phyloP scores from a whole-genome alignment of 1,284 basidiomycete genomes.

The Apiotrichum siamense region DNA sequence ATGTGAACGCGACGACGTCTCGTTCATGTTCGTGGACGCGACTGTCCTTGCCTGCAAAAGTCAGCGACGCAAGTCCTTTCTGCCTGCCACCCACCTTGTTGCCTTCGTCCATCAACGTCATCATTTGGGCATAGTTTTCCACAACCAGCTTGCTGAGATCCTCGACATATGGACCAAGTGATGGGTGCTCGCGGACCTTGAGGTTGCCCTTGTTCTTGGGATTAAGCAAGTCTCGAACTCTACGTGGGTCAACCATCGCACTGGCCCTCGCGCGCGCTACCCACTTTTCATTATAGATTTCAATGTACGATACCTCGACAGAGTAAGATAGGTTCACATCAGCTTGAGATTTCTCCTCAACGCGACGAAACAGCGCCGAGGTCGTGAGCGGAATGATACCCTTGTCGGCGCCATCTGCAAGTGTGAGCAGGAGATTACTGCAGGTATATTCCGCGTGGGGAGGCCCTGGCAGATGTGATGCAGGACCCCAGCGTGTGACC shows the following conservation, averaged over 20 bases:
- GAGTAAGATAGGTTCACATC: constrained; percentile 73
- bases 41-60: constrained; percentile 68
- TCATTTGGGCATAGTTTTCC: constrained; percentile 87
- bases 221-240: constrained; percentile 84
- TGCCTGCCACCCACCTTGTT: constrained; percentile 70
- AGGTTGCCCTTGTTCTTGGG: constrained; percentile 92
- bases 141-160: constrained; percentile 92
- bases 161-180: constrained; percentile 90
- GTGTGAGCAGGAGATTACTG: neutral
- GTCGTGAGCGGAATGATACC: constrained; percentile 97
- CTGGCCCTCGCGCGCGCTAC: constrained; percentile 4
- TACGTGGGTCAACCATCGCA: constrained; percentile 9
- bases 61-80: neutral
- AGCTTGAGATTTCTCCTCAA: constrained; percentile 58
- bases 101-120: constrained; percentile 98
- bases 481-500: too few species aligned
- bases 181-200: constrained; percentile 93
- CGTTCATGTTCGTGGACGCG: constrained; percentile 99
- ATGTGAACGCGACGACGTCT: constrained; percentile 97
- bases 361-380: constrained; percentile 80
- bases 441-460: neutral
- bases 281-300: constrained; percentile 94
- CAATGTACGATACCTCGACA: constrained; percentile 94
- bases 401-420: constrained; percentile 83
- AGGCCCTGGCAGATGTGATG: neutral